Evolutionary conservation across 192 early-diverging fungal genomes (phyloP).

Genomic region (Coemansia erecta): DNA sequence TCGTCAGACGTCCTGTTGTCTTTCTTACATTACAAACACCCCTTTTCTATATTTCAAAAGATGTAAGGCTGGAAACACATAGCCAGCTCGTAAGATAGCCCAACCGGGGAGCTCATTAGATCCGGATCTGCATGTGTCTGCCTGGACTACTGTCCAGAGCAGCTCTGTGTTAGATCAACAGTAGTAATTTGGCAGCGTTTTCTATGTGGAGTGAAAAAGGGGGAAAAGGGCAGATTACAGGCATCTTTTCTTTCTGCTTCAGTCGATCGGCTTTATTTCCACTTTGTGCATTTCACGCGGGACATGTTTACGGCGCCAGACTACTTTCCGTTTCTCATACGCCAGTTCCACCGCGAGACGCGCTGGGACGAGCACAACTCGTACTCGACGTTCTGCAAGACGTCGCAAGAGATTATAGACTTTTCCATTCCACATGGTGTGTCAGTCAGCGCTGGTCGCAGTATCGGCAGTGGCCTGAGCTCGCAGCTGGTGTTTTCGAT

Average conservation of each 20-base stretch:
- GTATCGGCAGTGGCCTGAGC: conserved; percentile 68
- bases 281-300: conserved; percentile 1
- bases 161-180: too few relatives aligned
- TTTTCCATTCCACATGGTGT: conserved; percentile 78
- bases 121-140: too few relatives aligned
- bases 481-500: conserved; percentile 65
- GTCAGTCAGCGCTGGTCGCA: conserved; percentile 55
- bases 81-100: too few relatives aligned
- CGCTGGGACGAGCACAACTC: conserved; percentile 79
- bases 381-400: conserved; percentile 77
- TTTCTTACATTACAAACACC: neutral
- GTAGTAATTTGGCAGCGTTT: neutral
- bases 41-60: too few relatives aligned
- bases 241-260: too few relatives aligned
- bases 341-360: conserved; percentile 73
- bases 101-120: too few relatives aligned
- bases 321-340: conserved; percentile 78
- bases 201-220: too few relatives aligned
- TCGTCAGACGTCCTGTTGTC: conserved; percentile 2
- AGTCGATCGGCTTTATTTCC: neutral
- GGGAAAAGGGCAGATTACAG: too few relatives aligned
- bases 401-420: conserved; percentile 69
- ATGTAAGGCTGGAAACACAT: too few relatives aligned
- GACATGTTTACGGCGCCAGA: conserved; percentile 53
- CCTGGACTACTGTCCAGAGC: too few relatives aligned